Evolutionary conservation across 768 basidiomycete species (phyloP).

Genomic region (Naganishia vaughanmartiniae): DNA sequence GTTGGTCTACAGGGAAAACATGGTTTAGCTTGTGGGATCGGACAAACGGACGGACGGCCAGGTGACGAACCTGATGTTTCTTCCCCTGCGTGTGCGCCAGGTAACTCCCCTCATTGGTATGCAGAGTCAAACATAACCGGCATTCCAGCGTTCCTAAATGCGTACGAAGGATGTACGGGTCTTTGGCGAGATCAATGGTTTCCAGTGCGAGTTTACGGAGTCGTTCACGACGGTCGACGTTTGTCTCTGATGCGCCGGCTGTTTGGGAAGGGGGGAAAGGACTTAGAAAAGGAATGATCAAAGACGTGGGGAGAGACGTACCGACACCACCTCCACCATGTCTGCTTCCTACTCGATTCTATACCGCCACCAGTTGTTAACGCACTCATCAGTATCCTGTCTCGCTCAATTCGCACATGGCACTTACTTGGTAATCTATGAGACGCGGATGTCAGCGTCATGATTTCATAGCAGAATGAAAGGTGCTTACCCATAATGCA

Average conservation of each 20-base stretch:
- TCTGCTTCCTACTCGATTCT: constrained; percentile 51
- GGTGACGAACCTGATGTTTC: constrained; percentile 69
- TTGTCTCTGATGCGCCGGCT: constrained; percentile 89
- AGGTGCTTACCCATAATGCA: background rate
- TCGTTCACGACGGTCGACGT: constrained; percentile 91
- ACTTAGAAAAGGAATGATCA: background rate
- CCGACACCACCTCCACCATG: constrained; percentile 52
- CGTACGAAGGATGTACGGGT: constrained; percentile 97
- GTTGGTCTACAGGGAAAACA: constrained; percentile 63
- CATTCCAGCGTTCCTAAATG: constrained; percentile 98
- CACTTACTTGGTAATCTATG: constrained; percentile 17
- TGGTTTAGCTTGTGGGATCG: background rate
- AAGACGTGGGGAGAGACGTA: constrained; percentile 15
- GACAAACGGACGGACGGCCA: too few species aligned
- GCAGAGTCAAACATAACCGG: constrained; percentile 91
- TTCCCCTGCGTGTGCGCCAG: constrained; percentile 99
- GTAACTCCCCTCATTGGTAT: constrained; percentile 99
- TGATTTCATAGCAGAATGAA: too few species aligned
- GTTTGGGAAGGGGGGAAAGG: background rate
- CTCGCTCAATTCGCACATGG: background rate
- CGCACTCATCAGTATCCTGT: background rate
- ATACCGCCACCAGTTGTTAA: background rate
- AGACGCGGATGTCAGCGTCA: background rate
- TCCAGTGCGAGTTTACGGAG: constrained; percentile 91
- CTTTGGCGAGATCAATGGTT: constrained; percentile 98